A percentile compares a stretch with the other conserved stretches of the same genome.
These are phyloP conservation scores for Microcyclospora tardicrescens DNA, from an alignment of 2,329 filamentous ascomycete genomes.

Conservation along the genomic window DNA sequence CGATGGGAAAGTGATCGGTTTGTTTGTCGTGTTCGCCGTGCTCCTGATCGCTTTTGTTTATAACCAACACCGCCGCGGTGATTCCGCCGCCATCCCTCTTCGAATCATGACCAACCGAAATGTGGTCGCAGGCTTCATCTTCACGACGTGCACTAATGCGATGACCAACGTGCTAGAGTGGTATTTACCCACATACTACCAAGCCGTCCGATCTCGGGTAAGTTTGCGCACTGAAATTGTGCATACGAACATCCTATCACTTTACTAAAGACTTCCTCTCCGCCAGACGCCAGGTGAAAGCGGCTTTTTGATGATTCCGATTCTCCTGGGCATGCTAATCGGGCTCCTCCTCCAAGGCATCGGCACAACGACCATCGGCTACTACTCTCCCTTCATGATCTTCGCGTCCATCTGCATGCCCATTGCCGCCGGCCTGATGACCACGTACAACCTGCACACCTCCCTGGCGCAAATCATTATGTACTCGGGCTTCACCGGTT, in stretches of 20 bases:
- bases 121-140: conserved; percentile 11
- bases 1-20: conserved; percentile 20
- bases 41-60: conserved; percentile 21
- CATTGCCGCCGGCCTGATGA: conserved; percentile 32
- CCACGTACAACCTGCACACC: conserved; percentile 26
- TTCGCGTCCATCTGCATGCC: conserved; percentile 26
- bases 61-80: conserved; percentile 20
- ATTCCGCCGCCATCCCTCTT: conserved; percentile 22
- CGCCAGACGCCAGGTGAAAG: conserved; percentile 3
- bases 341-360: conserved; percentile 5
- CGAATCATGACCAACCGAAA: conserved; percentile 21
- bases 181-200: conserved; percentile 24
- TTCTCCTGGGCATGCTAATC: conserved; percentile 7
- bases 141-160: conserved; percentile 4
- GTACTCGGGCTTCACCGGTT: conserved; percentile 19
- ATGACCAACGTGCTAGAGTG: conserved; percentile 5
- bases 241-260: too few species aligned
- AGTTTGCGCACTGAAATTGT: too few species aligned
- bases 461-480: conserved; percentile 18
- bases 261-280: too few species aligned
- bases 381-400: conserved; percentile 36
- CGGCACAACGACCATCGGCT: conserved; percentile 22
- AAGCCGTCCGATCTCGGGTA: conserved; percentile 12
- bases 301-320: conserved; percentile 6
- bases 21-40: conserved; percentile 22